phyloP scores from a whole-genome alignment of 768 basidiomycete genomes.

The Suillus lakei region DNA sequence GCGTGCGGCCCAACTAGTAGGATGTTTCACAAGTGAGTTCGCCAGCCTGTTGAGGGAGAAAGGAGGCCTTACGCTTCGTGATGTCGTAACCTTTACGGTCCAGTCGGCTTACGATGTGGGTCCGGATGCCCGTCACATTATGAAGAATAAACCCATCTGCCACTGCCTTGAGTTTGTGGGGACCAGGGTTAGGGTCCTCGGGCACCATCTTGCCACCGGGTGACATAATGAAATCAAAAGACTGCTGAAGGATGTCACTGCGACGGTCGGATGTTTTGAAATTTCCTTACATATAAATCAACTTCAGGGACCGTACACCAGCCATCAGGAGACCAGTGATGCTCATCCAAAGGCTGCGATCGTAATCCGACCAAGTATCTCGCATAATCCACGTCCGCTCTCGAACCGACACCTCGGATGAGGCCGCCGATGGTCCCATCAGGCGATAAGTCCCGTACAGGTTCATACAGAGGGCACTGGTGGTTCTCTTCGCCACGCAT shows the following conservation, averaged over 20 bases:
- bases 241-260: constrained; percentile 45
- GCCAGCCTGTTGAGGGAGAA: constrained; percentile 8
- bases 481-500: constrained; percentile 66
- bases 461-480: constrained; percentile 75
- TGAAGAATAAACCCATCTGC: constrained; percentile 75
- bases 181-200: constrained; percentile 75
- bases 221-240: constrained; percentile 83
- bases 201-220: constrained; percentile 51
- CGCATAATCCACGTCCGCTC: constrained; percentile 82
- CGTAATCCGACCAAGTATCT: constrained; percentile 65
- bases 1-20: constrained; percentile 77
- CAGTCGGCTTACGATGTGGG: constrained; percentile 76
- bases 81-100: constrained; percentile 90
- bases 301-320: constrained; percentile 76
- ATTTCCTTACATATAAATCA: constrained; percentile 66
- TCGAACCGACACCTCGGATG: constrained; percentile 67
- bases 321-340: constrained; percentile 68
- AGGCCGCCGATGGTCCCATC: constrained; percentile 50
- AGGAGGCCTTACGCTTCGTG: constrained; percentile 63
- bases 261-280: constrained; percentile 7
- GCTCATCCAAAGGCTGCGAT: constrained; percentile 54
- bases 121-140: constrained; percentile 79
- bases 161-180: constrained; percentile 64
- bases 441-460: constrained; percentile 41
- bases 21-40: constrained; percentile 10